Evolutionary conservation across 2,329 filamentous ascomycete species (phyloP).

Genomic region (Ascochyta pisi): DNA sequence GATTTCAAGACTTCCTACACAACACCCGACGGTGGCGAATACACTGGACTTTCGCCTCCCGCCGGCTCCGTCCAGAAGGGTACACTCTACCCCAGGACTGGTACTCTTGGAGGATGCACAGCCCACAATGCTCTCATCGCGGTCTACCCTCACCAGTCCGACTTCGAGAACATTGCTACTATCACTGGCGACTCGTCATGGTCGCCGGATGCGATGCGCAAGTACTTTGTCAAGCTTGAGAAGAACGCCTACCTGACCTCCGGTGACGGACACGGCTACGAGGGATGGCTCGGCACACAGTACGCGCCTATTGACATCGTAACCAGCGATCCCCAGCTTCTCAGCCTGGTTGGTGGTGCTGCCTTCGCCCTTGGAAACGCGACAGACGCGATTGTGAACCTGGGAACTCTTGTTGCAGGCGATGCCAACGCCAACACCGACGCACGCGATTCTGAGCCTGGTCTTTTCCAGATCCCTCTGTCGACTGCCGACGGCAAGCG

Average conservation of each 20-base stretch:
- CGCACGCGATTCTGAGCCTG: conserved; percentile 55
- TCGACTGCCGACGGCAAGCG: conserved; percentile 58
- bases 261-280: conserved; percentile 61
- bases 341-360: conserved; percentile 60
- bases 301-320: conserved; percentile 60
- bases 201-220: conserved; percentile 65
- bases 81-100: conserved; percentile 65
- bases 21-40: conserved; percentile 48
- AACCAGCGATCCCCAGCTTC: conserved; percentile 60
- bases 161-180: conserved; percentile 64
- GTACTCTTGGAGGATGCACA: conserved; percentile 64
- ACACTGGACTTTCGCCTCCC: conserved; percentile 61
- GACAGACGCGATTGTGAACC: conserved; percentile 42
- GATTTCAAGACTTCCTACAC: conserved; percentile 67
- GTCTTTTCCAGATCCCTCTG: conserved; percentile 66
- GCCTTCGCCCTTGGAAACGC: conserved; percentile 59
- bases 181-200: conserved; percentile 68
- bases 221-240: conserved; percentile 65
- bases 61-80: conserved; percentile 60
- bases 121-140: conserved; percentile 69
- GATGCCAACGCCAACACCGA: conserved; percentile 60
- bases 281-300: conserved; percentile 64
- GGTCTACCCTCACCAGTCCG: conserved; percentile 64
- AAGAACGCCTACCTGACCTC: conserved; percentile 59
- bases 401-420: conserved; percentile 50